Conservation (phyloP, 2,329 filamentous ascomycete genomes). For the Aureobasidium mangrovei region DNA sequence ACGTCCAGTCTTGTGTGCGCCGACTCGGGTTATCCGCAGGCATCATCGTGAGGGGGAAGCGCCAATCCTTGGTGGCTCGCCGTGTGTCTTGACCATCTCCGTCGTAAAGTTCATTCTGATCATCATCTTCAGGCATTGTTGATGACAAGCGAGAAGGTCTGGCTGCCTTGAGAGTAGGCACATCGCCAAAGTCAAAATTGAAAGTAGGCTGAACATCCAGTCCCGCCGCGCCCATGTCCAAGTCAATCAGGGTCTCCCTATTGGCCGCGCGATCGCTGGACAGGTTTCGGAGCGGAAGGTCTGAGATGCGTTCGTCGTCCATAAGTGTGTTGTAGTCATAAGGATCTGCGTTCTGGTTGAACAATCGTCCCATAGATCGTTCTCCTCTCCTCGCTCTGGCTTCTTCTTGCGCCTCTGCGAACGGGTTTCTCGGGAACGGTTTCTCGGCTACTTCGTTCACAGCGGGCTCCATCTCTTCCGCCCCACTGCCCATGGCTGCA, state of each 20-base stretch:
- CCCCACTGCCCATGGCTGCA: constrained; percentile 11
- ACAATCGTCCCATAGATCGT: constrained; percentile 48
- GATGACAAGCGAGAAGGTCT: constrained; percentile 34
- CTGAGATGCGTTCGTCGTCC: constrained; percentile 37
- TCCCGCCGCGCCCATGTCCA: constrained; percentile 46
- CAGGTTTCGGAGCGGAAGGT: constrained; percentile 44
- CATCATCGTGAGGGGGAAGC: constrained; percentile 39
- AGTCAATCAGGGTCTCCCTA: constrained; percentile 47
- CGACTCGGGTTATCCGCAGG: constrained; percentile 29
- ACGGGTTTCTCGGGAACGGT: constrained; percentile 12
- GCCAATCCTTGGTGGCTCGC: constrained; percentile 37
- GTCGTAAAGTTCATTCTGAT: constrained; percentile 32
- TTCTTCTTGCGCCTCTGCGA: constrained; percentile 33
- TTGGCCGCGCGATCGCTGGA: constrained; percentile 32
- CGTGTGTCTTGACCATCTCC: constrained; percentile 28
- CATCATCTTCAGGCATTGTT: constrained; percentile 33
- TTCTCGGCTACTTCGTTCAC: constrained; percentile 3
- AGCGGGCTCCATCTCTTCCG: not conserved
- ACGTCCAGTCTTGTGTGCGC: constrained; percentile 41
- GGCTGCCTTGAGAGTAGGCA: constrained; percentile 49
- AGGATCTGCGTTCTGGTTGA: constrained; percentile 46
- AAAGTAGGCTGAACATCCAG: constrained; percentile 41
- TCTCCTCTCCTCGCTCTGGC: constrained; percentile 49
- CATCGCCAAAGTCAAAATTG: constrained; percentile 38
- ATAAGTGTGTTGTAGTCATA: constrained; percentile 46